phyloP scores from a whole-genome alignment of 345 rosid species.

The Durio zibethinus region DNA sequence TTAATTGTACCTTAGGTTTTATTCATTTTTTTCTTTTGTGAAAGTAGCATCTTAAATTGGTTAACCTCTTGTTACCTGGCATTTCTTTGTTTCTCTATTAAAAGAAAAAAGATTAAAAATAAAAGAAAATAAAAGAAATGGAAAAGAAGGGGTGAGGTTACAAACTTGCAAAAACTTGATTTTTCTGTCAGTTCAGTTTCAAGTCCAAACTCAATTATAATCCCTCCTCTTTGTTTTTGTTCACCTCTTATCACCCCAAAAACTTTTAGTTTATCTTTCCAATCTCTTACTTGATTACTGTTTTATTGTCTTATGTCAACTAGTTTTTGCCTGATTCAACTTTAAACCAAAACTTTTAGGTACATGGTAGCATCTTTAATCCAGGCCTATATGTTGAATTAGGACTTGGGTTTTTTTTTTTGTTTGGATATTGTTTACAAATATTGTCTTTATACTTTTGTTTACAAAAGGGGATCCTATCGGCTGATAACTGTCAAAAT shows the following conservation, averaged over 20 bases:
- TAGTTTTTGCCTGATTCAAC: too few species aligned
- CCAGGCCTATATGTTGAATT: background rate
- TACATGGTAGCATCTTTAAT: background rate
- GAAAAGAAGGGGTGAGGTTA: background rate
- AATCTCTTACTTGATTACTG: background rate
- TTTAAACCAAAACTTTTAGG: background rate
- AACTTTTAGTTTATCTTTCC: background rate
- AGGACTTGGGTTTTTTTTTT: background rate
- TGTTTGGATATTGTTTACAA: background rate
- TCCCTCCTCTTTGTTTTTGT: background rate
- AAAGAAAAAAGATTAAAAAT: too few species aligned
- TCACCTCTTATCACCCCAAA: background rate
- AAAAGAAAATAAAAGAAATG: background rate
- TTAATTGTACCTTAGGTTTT: too few species aligned
- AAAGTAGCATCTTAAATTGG: too few species aligned
- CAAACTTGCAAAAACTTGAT: background rate
- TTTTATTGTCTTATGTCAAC: too few species aligned
- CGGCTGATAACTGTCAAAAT: background rate
- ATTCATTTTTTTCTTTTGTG: too few species aligned
- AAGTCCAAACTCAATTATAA: background rate
- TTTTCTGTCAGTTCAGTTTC: background rate
- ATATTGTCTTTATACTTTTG: background rate
- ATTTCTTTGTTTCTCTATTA: background rate
- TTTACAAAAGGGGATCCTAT: background rate
- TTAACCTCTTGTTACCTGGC: too few species aligned